Conservation (phyloP, 257 asterid genomes). For the Ilex aquifolium region DNA sequence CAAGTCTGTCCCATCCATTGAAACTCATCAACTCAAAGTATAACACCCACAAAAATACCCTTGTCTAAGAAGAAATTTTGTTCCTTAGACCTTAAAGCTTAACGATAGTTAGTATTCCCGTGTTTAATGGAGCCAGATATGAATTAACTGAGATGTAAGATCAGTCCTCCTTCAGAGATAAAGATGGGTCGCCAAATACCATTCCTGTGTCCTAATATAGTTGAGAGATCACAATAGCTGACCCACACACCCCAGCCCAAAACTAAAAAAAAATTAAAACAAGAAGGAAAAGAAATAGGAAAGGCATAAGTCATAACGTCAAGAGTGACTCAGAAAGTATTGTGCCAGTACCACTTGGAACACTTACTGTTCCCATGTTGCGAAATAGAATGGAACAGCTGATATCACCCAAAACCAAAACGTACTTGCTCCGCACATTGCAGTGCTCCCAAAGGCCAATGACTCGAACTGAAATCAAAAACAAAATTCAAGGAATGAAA, state of each 20-base stretch:
- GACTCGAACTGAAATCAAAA: slow-evolving; percentile 55
- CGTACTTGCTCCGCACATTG: slow-evolving; percentile 69
- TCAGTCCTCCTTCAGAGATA: not conserved
- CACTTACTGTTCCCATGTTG: slow-evolving; percentile 92
- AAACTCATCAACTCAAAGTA: not conserved
- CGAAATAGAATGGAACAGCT: slow-evolving; percentile 73
- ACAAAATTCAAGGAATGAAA: slow-evolving; percentile 74
- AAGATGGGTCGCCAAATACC: not conserved
- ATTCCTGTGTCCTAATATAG: too few relatives aligned
- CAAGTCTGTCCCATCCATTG: not conserved
- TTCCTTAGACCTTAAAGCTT: not conserved
- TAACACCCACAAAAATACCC: not conserved
- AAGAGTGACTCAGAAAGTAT: not conserved
- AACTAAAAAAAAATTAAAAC: not conserved
- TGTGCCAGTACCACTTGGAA: not conserved
- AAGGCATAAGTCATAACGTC: slow-evolving; percentile 2
- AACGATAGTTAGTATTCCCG: not conserved
- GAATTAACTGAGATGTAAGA: not conserved
- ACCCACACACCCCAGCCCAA: not conserved
- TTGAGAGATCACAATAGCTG: too few relatives aligned
- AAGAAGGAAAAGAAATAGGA: slow-evolving; percentile 6
- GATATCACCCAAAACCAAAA: slow-evolving; percentile 93
- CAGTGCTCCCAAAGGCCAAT: slow-evolving; percentile 88
- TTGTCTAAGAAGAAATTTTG: not conserved
- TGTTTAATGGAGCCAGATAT: too few relatives aligned